Evolutionary conservation across 2,329 filamentous ascomycete genomes (phyloP), one percentile per base, ranked within the genome.

Genomic region (Stromatinia cepivora): DNA sequence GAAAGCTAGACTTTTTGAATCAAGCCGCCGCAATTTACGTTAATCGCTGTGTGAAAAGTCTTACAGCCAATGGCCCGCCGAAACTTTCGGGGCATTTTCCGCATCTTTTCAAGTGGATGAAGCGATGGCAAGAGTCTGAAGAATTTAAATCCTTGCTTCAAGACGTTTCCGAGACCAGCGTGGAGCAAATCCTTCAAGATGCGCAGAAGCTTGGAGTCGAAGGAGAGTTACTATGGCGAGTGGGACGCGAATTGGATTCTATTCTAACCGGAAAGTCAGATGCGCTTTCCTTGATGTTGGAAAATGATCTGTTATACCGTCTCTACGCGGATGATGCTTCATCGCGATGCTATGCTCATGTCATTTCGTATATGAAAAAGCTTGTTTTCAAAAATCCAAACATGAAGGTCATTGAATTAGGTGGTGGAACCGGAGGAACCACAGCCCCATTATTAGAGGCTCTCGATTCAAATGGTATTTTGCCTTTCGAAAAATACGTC

Each of bases 341-440:
- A 17, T 13, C 34, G 25, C 34, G 42, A 17, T 66, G 52, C 31
- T 56, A 56, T 42, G 50, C 17, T 3, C 48, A 66, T 25, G 31
- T 52, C 1, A 31, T 31, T 45, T n/a, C 48, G 13, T 67, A 67
- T 31, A 36, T 67, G 69, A 64, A 63, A 25, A 53, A 39, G 22
- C 54, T 69, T 25, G 46, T 42, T 42, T 62, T 61, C 31, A 70
- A 70, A 59, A 76, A 73, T 8, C 77, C 76, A 9, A 70, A 70
- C 42, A 69, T 78, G 20, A 77, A 77, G 69, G 75, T 79, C 71
- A 71, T 79, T 1, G 77, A 79, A 57, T 70, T 78, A 34, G 77
- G 76, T n/a, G 62, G 28, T 36, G 62, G 62, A 9, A 54, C 48
- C 10, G 62, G 62, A 54, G 42, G 53, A 36, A 28, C 64, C n/a